These are phyloP conservation scores for Trichocladium antarcticum DNA, from an alignment of 495 filamentous ascomycete genomes.

Conservation along the genomic window DNA sequence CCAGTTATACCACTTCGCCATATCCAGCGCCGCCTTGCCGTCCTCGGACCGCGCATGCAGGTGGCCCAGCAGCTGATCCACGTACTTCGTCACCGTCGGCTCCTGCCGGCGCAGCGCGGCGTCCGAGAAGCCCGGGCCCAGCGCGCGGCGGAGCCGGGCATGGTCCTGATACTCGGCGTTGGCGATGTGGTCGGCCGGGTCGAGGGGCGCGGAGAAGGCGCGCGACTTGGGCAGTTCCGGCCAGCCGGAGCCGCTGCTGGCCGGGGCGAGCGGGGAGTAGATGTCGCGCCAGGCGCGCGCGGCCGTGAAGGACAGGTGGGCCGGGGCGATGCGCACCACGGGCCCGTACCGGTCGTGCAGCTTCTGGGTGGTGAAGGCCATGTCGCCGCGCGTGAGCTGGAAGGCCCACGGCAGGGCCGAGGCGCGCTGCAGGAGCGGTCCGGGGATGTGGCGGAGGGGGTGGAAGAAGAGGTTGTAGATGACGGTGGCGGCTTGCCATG, in stretches of 20 bases:
- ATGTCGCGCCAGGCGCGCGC: constrained; percentile 48
- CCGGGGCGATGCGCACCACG: constrained; percentile 45
- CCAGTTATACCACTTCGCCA: constrained; percentile 42
- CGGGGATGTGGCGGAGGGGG: constrained; percentile 43
- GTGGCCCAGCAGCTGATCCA: constrained; percentile 31
- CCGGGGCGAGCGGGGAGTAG: constrained; percentile 33
- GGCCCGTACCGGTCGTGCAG: constrained; percentile 43
- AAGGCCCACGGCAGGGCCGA: constrained; percentile 29
- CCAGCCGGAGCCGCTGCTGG: background rate
- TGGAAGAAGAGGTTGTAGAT: constrained; percentile 46
- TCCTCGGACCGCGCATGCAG: constrained; percentile 14
- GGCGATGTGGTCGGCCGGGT: constrained; percentile 4
- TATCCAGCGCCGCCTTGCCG: constrained; percentile 17
- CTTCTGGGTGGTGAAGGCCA: background rate
- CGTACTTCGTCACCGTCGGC: constrained; percentile 26
- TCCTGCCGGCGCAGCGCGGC: constrained; percentile 32
- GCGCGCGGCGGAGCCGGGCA: constrained; percentile 30
- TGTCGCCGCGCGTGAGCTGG: constrained; percentile 5
- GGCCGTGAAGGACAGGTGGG: constrained; percentile 45
- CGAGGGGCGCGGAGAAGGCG: constrained; percentile 9
- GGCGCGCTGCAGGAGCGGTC: constrained; percentile 35
- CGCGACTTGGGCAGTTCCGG: constrained; percentile 30
- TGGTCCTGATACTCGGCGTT: constrained; percentile 29
- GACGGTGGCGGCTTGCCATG: background rate
- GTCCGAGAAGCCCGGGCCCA: constrained; percentile 42